phyloP scores from a whole-genome alignment of 805 yeast species.

The Teunomyces stri region DNA sequence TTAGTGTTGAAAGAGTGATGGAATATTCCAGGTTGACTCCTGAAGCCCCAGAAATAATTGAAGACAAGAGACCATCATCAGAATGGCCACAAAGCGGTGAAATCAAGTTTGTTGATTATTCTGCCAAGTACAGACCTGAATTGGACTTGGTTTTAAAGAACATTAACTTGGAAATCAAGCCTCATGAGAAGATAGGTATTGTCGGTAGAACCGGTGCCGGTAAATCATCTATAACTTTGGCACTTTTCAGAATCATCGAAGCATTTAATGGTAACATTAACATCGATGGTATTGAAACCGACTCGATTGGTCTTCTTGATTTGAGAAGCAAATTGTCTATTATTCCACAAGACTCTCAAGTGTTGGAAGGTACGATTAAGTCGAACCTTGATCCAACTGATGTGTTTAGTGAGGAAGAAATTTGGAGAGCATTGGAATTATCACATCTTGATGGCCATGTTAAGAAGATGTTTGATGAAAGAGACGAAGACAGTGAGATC shows the following conservation, averaged over 20 bases:
- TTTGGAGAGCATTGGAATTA: slow-evolving; percentile 43
- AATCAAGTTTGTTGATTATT: slow-evolving; percentile 35
- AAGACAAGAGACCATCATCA: slow-evolving; percentile 56
- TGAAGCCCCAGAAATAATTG: slow-evolving; percentile 80
- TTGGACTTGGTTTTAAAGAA: slow-evolving; percentile 42
- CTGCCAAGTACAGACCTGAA: slow-evolving; percentile 44
- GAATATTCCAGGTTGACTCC: slow-evolving; percentile 77
- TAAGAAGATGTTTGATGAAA: slow-evolving; percentile 32
- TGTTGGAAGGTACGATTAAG: slow-evolving; percentile 42
- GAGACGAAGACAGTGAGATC: slow-evolving; percentile 22
- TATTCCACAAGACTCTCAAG: slow-evolving; percentile 47
- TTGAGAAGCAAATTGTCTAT: slow-evolving; percentile 42
- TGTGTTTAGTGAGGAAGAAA: slow-evolving; percentile 31
- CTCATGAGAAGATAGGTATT: slow-evolving; percentile 42
- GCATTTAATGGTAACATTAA: slow-evolving; percentile 34
- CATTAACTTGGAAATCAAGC: slow-evolving; percentile 34
- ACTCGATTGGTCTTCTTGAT: slow-evolving; percentile 39
- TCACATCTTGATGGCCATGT: slow-evolving; percentile 44
- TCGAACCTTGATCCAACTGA: slow-evolving; percentile 43
- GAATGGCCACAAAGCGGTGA: slow-evolving; percentile 41
- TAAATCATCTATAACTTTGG: slow-evolving; percentile 43
- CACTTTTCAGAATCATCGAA: slow-evolving; percentile 44
- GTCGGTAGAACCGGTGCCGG: slow-evolving; percentile 50
- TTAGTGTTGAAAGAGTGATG: slow-evolving; percentile 89
- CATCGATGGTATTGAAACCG: slow-evolving; percentile 35